Conservation (phyloP, 2,329 filamentous ascomycete genomes). For the Byssoonygena ceratinophila region DNA sequence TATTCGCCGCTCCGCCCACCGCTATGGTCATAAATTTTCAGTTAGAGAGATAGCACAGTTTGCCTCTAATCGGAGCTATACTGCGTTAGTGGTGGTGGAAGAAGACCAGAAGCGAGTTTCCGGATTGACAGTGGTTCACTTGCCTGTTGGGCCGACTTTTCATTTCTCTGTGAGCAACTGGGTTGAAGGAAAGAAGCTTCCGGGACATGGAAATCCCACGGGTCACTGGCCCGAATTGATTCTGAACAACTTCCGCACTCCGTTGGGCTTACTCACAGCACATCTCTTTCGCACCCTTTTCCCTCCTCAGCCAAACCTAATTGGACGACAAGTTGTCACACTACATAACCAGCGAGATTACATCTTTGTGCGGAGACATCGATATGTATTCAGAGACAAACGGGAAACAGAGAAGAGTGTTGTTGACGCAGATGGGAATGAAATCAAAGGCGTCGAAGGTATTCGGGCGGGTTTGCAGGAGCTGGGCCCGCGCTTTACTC, state of each 20-base stretch:
- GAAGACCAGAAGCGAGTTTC: conserved; percentile 80
- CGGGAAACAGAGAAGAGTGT: conserved; percentile 77
- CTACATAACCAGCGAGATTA: conserved; percentile 93
- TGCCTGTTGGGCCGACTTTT: conserved; percentile 79
- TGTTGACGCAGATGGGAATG: conserved; percentile 67
- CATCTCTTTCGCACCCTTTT: conserved; percentile 72
- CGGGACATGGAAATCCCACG: conserved; percentile 81
- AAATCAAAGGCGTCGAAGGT: conserved; percentile 72
- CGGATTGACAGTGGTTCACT: conserved; percentile 71
- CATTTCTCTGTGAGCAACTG: conserved; percentile 87
- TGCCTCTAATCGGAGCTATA: conserved; percentile 71
- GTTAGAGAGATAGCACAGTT: conserved; percentile 83
- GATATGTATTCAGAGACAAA: conserved; percentile 90
- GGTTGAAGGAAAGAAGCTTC: conserved; percentile 76
- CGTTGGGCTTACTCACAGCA: conserved; percentile 76
- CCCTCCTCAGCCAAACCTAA: conserved; percentile 69
- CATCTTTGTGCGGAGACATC: conserved; percentile 81
- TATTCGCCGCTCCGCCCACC: conserved; percentile 73
- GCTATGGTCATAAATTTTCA: conserved; percentile 80
- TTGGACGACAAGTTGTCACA: conserved; percentile 81
- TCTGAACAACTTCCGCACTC: conserved; percentile 90
- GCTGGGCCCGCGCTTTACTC: conserved; percentile 67
- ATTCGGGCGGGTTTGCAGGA: conserved; percentile 85
- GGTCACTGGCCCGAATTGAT: conserved; percentile 83
- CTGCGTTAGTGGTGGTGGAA: conserved; percentile 70